Evolutionary conservation across 2,329 filamentous ascomycete genomes (phyloP).

Genomic region (Diaporthe australafricana): DNA sequence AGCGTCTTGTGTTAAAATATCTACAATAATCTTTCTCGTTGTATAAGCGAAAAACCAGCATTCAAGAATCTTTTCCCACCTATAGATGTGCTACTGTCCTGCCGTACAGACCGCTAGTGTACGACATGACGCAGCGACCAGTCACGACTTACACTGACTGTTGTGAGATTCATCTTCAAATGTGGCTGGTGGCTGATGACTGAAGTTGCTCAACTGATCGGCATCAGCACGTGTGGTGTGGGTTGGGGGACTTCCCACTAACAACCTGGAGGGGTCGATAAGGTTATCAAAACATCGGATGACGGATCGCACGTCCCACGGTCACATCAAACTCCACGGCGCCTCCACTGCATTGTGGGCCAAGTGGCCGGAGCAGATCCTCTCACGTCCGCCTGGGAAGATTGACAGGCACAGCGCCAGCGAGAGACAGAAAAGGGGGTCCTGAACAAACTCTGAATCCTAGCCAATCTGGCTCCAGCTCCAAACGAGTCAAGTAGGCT

Average conservation of each 20-base stretch:
- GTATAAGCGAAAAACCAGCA: background rate
- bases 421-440: background rate
- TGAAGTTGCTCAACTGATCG: constrained; percentile 11
- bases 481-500: constrained; percentile 5
- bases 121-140: background rate
- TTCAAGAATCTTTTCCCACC: background rate
- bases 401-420: background rate
- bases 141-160: background rate
- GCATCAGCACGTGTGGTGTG: constrained; percentile 20
- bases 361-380: background rate
- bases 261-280: background rate
- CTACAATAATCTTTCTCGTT: background rate
- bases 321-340: background rate
- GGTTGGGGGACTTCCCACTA: background rate
- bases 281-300: constrained; percentile 4
- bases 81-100: background rate
- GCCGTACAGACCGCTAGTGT: background rate
- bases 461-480: background rate
- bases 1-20: background rate
- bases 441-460: background rate
- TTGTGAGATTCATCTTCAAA: background rate
- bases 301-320: constrained; percentile 17
- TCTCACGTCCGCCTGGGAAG: too few relatives aligned
- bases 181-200: background rate
- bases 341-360: background rate